Base-by-base conservation (phyloP, 1,284 basidiomycete species). In the Ganoderma lucidum region DNA sequence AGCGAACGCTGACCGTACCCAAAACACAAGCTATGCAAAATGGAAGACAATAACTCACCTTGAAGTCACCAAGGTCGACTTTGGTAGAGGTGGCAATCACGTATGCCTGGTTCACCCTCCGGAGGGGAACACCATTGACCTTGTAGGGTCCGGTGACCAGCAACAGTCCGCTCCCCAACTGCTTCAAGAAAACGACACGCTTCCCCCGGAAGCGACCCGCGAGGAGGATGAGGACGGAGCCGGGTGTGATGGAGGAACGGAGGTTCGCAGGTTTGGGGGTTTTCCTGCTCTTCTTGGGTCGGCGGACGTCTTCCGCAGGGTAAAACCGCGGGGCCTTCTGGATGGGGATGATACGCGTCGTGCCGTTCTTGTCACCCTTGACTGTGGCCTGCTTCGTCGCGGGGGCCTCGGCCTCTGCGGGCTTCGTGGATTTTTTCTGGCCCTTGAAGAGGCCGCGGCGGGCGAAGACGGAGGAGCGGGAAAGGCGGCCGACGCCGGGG, bases 41-140 rank as follows among this genome's bases (percentile, higher is more conserved):
- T 65, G 81, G 75, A 17, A 23, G 23, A 23, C 23, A 23, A 23
- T 23, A 19, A 42, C 63, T 28, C 30, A 95, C 95, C 84, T 90
- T 89, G 81, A 96, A 87, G 75, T 86, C 88, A 61, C 87, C 87
- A 74, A 99, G 83, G 77, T 98, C 95, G 78, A 99, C 84, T 86
- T 95, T 97, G 80, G 98, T 99, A 73, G 96, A 96, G 73, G 98
- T 99, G 73, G 97, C 96, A 80, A 99, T 99, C 73, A 98, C 97
- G 83, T 99, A 99, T 69, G 98, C 96, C 88, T 99, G 97, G 88
- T 97, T 98, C 74, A 99, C 97, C 82, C 98, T 91, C 82, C 97
- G 91, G 81, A 99, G 88, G 77, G 98, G 98, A 59, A 99, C 98
- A 83, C 98, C 98, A 85, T 99, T 99, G 82, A 99, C 81, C 91